Base-by-base conservation (phyloP, 805 yeast species). In the Candida pseudofarinosa region DNA sequence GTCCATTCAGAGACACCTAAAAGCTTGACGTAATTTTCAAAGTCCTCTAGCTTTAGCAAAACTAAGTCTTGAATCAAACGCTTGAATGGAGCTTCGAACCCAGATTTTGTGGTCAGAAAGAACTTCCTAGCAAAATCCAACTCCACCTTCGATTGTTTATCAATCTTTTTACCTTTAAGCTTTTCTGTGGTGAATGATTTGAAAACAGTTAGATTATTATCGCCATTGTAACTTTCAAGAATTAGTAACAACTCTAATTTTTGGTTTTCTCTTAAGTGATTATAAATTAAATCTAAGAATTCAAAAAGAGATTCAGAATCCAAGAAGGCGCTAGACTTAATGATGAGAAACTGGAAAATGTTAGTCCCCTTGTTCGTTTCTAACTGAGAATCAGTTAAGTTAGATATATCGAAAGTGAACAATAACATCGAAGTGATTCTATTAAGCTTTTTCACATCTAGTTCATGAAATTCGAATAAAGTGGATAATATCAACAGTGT, bases 41-140 rank as follows among this genome's bases (percentile, higher is more conserved):
- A 58, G 12, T 59, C 66, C 1, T 57, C 63, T 2, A 52, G 48
- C 18, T 60, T 58, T 26, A 58, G 42, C 15, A 59, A 49, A 14
- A 65, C 67, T 14, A 65, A 51, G 19, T 57, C 56, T 46, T 69
- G 73, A 18, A 71, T 55, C 3, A 68, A 47, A 37, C 48, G 53
- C 42, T 69, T 70, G 5, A 63, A 68, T 37, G 65, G 53, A 0
- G 43, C 37, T 19, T 54, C 60, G 42, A 50, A 68, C 15, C 56
- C 56, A 2, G 38, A 38, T 2, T 40, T 33, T 4, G 48, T 8
- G 10, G 40, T 15, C 28, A 35, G 46, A 35, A 49, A 64, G 19
- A 63, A 43, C 7, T 45, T 39, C 26, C 65, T 56, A 38, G 51
- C 49, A 19, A 46, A 36, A 3, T 40, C 39, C 31, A 65, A 46